phyloP scores from a whole-genome alignment of 1,284 basidiomycete species.

The Fomes fomentarius region DNA sequence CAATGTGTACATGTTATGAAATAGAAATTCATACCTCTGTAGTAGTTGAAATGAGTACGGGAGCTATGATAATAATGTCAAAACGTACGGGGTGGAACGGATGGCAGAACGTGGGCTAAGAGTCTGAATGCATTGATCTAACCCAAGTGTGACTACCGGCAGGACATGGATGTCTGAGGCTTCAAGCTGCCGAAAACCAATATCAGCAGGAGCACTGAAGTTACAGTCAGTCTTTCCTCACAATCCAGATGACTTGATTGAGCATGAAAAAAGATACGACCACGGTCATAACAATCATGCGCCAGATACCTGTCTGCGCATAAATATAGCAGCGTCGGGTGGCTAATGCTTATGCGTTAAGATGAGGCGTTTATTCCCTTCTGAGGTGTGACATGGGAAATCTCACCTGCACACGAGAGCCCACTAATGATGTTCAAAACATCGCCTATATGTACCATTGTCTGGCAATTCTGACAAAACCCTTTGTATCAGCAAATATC shows the following conservation, averaged over 20 bases:
- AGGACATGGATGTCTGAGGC: neutral
- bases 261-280: neutral
- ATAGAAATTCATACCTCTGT: neutral
- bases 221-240: too few relatives aligned
- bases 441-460: neutral
- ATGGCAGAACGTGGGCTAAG: neutral
- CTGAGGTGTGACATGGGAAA: too few relatives aligned
- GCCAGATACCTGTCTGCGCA: too few relatives aligned
- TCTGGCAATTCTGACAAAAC: neutral
- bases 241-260: neutral
- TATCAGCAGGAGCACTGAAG: too few relatives aligned
- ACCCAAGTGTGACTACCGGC: neutral
- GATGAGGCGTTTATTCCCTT: too few relatives aligned
- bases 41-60: neutral
- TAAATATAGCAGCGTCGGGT: too few relatives aligned
- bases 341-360: too few relatives aligned
- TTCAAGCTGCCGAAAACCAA: neutral
- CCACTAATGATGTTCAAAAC: neutral
- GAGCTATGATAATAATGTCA: too few relatives aligned
- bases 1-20: too few relatives aligned
- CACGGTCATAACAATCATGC: too few relatives aligned
- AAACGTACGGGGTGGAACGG: neutral
- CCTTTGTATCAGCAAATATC: neutral
- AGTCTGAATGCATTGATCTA: neutral
- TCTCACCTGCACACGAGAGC: neutral